Evolutionary conservation across 331 rosid genomes (phyloP).

Genomic region (Saraca asoca): DNA sequence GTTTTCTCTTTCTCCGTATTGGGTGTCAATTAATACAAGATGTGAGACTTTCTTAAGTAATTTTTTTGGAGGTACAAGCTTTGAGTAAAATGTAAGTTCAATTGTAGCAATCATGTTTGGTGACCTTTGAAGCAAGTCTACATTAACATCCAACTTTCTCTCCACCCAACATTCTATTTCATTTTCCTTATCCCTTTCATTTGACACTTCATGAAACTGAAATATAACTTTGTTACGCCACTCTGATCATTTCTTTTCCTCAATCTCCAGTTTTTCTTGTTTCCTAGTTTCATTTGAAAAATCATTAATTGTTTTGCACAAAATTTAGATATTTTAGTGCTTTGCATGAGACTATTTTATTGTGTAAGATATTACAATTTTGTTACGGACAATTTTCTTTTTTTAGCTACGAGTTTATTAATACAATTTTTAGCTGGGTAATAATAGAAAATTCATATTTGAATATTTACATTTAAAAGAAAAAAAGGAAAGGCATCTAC

Average conservation of each 20-base stretch:
- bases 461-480: no score
- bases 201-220: conserved; percentile 7
- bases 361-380: no score
- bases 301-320: not conserved
- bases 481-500: no score
- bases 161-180: conserved; percentile 25
- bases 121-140: conserved; percentile 63
- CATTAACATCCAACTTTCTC: conserved; percentile 11
- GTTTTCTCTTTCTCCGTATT: not conserved
- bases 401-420: no score
- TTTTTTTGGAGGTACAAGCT: conserved; percentile 38
- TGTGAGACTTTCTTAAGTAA: not conserved
- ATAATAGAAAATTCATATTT: no score
- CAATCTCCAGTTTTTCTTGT: no score
- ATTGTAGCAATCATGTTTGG: conserved; percentile 59
- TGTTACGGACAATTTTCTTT: no score
- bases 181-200: conserved; percentile 9
- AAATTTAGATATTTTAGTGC: no score
- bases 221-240: not conserved
- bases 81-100: conserved; percentile 68
- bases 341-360: no score
- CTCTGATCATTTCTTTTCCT: no score
- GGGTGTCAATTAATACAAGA: conserved; percentile 15
- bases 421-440: no score
- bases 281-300: no score